A percentile compares a stretch with the other conserved stretches of the same genome.
Evolutionary conservation across 1,284 basidiomycete species (phyloP).

Genomic region (Trichosporon sp.): DNA sequence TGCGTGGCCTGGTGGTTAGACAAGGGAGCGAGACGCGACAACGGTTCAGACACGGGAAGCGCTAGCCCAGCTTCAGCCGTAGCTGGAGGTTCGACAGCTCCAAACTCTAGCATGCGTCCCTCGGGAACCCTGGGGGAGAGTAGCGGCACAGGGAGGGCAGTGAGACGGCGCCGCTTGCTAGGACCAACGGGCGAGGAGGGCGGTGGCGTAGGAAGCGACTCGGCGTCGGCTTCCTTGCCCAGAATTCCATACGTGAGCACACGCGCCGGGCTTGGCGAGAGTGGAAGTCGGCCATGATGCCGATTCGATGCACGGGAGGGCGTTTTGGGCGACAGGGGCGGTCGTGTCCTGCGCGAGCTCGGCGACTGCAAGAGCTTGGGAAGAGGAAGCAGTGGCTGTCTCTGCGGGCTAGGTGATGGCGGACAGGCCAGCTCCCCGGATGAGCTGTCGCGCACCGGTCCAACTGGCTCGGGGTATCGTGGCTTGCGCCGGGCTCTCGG

Average conservation of each 20-base stretch:
- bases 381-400: background rate
- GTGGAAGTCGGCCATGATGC: background rate
- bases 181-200: background rate
- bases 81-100: background rate
- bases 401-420: background rate
- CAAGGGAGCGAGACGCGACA: background rate
- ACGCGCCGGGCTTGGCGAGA: conserved; percentile 2
- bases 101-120: background rate
- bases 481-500: background rate
- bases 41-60: background rate
- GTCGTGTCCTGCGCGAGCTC: background rate
- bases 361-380: background rate
- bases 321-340: background rate
- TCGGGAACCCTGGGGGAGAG: background rate
- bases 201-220: conserved; percentile 6
- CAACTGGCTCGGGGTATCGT: background rate
- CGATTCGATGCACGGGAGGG: background rate
- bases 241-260: background rate
- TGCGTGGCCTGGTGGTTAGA: background rate
- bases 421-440: background rate
- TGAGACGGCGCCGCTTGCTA: background rate
- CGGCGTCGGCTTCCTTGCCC: background rate
- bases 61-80: background rate
- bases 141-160: background rate
- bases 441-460: background rate